Evolutionary conservation across 2,329 filamentous ascomycete genomes (phyloP).

Genomic region (Ophiosphaerella korrae): DNA sequence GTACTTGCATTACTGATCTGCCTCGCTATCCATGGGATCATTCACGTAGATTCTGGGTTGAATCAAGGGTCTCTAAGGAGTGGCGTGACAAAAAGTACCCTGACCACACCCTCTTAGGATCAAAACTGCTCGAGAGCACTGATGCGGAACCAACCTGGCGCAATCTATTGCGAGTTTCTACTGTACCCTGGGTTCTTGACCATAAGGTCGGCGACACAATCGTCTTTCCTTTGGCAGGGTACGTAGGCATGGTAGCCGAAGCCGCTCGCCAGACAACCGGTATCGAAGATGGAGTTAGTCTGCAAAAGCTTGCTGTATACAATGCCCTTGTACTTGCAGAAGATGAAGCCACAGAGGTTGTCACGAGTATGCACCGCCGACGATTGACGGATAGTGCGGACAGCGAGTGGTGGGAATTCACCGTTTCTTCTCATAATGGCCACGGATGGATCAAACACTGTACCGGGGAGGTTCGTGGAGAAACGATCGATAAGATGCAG

Average conservation of each 20-base stretch:
- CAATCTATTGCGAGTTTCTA: slow-evolving; percentile 34
- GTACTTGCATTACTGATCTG: background rate
- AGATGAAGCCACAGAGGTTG: background rate
- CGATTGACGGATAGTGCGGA: background rate
- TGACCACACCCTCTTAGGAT: slow-evolving; percentile 20
- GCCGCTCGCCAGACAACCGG: background rate
- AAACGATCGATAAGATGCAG: background rate
- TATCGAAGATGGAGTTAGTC: background rate
- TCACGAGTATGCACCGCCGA: background rate
- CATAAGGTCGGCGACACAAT: slow-evolving; percentile 40
- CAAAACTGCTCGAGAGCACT: slow-evolving; percentile 2
- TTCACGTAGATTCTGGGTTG: slow-evolving; percentile 7
- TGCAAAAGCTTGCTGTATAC: background rate
- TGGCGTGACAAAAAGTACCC: slow-evolving; percentile 20
- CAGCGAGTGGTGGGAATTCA: background rate
- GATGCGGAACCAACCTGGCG: slow-evolving; percentile 11
- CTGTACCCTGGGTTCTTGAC: slow-evolving; percentile 53
- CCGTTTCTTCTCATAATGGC: background rate
- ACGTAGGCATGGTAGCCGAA: background rate
- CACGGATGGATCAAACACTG: background rate
- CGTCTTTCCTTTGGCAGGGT: slow-evolving; percentile 24
- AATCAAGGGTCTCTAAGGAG: slow-evolving; percentile 2
- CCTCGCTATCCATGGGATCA: slow-evolving; percentile 1
- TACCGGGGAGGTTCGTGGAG: background rate
- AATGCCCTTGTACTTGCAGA: background rate